Evolutionary conservation across 2,329 filamentous ascomycete species (phyloP).

Genomic region (Cladosporium oxysporum): DNA sequence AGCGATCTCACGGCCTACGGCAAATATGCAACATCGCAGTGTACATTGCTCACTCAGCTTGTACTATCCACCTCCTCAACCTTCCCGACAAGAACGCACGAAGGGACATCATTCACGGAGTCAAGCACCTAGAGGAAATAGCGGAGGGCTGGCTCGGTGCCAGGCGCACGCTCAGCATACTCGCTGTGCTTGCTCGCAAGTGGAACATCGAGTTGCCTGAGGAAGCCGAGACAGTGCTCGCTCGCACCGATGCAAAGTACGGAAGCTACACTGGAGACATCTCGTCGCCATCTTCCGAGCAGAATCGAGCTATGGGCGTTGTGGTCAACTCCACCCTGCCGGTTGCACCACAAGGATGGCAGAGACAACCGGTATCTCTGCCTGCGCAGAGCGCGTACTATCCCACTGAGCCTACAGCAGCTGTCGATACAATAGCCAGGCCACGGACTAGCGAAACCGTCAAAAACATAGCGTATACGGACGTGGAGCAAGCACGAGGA

Average conservation of each 20-base stretch:
- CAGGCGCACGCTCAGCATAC: slow-evolving; percentile 77
- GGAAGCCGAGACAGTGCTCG: slow-evolving; percentile 75
- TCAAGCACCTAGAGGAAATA: slow-evolving; percentile 92
- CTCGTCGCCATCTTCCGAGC: slow-evolving; percentile 51
- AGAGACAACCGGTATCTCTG: background rate
- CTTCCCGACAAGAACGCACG: slow-evolving; percentile 88
- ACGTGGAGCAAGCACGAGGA: slow-evolving; percentile 28
- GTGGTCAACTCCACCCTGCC: background rate
- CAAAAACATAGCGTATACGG: slow-evolving; percentile 26
- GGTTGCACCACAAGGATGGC: background rate
- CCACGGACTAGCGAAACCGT: slow-evolving; percentile 17
- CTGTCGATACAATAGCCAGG: background rate
- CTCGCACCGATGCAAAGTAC: slow-evolving; percentile 76
- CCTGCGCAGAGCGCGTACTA: background rate
- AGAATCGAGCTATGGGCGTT: background rate
- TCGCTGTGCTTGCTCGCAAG: slow-evolving; percentile 81
- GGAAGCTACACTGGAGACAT: slow-evolving; percentile 67
- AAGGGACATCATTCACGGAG: slow-evolving; percentile 84
- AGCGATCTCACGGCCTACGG: slow-evolving; percentile 82
- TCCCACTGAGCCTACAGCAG: background rate
- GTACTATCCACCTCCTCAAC: slow-evolving; percentile 91
- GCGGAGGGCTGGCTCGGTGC: slow-evolving; percentile 93
- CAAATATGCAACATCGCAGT: slow-evolving; percentile 97
- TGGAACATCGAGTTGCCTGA: slow-evolving; percentile 87
- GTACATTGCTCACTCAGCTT: slow-evolving; percentile 92